These are phyloP conservation scores for Moelleriella libera DNA, from an alignment of 2,329 filamentous ascomycete genomes.

Conservation along the genomic window DNA sequence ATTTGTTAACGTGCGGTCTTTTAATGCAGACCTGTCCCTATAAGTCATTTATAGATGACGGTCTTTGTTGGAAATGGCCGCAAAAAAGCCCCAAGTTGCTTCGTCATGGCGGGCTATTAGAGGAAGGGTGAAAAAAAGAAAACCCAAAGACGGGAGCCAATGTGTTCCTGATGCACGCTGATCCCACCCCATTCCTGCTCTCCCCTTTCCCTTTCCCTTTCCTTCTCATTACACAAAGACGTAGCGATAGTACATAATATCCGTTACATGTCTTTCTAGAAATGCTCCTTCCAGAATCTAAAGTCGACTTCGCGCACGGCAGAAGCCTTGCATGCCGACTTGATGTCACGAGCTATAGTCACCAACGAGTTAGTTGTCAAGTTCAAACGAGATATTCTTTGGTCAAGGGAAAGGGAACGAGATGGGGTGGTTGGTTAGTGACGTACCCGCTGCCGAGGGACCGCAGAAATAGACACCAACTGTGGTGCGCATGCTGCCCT, in stretches of 20 bases:
- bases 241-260: not conserved
- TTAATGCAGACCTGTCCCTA: too few relatives aligned
- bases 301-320: slow-evolving; percentile 73
- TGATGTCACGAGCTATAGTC: slow-evolving; percentile 61
- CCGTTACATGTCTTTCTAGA: slow-evolving; percentile 23
- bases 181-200: too few relatives aligned
- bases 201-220: not conserved
- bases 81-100: too few relatives aligned
- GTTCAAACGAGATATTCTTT: too few relatives aligned
- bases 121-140: too few relatives aligned
- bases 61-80: too few relatives aligned
- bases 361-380: too few relatives aligned
- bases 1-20: too few relatives aligned
- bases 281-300: slow-evolving; percentile 98
- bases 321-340: slow-evolving; percentile 60
- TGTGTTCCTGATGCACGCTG: too few relatives aligned
- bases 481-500: slow-evolving; percentile 63
- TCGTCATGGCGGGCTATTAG: too few relatives aligned
- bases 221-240: not conserved
- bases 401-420: not conserved
- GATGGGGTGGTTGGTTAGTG: not conserved
- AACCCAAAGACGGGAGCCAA: too few relatives aligned
- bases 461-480: slow-evolving; percentile 98
- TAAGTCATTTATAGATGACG: too few relatives aligned
- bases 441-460: slow-evolving; percentile 54